Percentiles rank a stretch among this genome's conserved stretches.
Evolutionary conservation across 2,329 filamentous ascomycete species (phyloP).

Genomic region (Davidsoniella eucalypti): DNA sequence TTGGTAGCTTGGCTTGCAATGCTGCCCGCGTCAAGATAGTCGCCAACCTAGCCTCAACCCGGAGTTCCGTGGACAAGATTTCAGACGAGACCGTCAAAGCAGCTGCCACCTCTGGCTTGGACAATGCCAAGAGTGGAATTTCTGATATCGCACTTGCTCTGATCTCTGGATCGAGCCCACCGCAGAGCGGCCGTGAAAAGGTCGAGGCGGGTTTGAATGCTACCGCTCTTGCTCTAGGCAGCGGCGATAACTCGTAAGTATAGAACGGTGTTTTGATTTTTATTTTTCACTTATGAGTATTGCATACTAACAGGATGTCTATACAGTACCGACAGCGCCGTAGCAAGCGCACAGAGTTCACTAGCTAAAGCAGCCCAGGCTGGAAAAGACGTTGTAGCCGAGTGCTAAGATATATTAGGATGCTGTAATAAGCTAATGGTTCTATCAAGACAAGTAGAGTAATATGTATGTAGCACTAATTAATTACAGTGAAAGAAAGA

Average conservation of each 20-base stretch:
- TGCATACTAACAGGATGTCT: no score
- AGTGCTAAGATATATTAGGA: not conserved
- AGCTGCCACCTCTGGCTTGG: conserved; percentile 5
- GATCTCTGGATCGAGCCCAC: conserved; percentile 3
- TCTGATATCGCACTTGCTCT: conserved; percentile 8
- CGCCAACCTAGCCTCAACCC: conserved; percentile 6
- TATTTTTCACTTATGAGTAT: no score
- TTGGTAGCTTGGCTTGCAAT: conserved; percentile 8
- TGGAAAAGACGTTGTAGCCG: conserved; percentile 5
- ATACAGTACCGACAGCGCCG: conserved; percentile 1
- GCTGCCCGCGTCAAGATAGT: conserved; percentile 11
- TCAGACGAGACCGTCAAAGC: conserved; percentile 2
- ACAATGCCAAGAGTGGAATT: conserved; percentile 5
- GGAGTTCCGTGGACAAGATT: conserved; percentile 4
- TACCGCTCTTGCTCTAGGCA: conserved; percentile 1
- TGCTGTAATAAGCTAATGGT: not conserved
- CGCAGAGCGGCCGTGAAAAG: conserved; percentile 1
- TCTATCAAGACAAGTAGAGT: no score
- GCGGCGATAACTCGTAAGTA: not conserved
- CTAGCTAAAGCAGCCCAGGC: not conserved
- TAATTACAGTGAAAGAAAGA: no score
- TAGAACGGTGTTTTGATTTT: no score
- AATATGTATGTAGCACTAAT: no score
- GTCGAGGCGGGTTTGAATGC: conserved; percentile 7
- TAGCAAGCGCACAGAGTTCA: not conserved